Evolutionary conservation across 345 rosid species (phyloP), one percentile per base, ranked within the genome.

Genomic region (Acer yangbiense): DNA sequence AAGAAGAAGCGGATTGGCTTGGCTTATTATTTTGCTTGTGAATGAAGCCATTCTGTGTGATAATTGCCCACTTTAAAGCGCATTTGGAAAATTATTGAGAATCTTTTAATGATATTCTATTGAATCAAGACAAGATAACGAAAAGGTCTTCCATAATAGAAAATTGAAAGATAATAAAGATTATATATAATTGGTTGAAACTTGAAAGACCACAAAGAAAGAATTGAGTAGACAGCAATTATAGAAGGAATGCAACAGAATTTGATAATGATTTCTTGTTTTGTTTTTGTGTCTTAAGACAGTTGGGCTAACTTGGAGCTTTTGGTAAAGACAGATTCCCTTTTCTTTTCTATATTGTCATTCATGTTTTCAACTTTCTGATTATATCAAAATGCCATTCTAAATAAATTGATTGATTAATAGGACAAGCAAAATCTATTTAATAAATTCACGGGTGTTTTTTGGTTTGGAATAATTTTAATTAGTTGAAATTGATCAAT

Each of bases 201-300:
- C 35, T 32, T 32, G 35, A 32, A 32, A 32, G 0, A 0, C 35
- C 35, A 32, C 35, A 32, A 7, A 3, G 27, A 50, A 72, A 32
- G 17, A 2, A 8, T 2, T 10, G 32, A 72, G 65, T 32, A 55
- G 65, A 55, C 75, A 55, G 50, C 58, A 16, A 16, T 43, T 21
- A 8, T 16, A 43, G 58, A 75, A 9, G 39, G 1, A 35, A 35
- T 11, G 16, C 14, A 12, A 17, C 17, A 21, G 68, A 63, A 46
- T 62, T 65, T 75, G 71, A 75, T 50, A 73, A 61, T 41, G 79
- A 29, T 46, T 11, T 69, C n/a, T 46, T 60, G 16, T 61, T 7
- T 67, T 68, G 46, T 69, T 64, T 57, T 57, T 46, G 21, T 32
- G 67, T 39, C 41, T 5, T 3, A 8, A 13, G 74, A 67, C 77